Percentiles rank a stretch among this genome's conserved stretches.
These are phyloP conservation scores for Mycosarcoma mackinlayi DNA, from an alignment of 1,284 basidiomycete genomes.

Conservation along the genomic window DNA sequence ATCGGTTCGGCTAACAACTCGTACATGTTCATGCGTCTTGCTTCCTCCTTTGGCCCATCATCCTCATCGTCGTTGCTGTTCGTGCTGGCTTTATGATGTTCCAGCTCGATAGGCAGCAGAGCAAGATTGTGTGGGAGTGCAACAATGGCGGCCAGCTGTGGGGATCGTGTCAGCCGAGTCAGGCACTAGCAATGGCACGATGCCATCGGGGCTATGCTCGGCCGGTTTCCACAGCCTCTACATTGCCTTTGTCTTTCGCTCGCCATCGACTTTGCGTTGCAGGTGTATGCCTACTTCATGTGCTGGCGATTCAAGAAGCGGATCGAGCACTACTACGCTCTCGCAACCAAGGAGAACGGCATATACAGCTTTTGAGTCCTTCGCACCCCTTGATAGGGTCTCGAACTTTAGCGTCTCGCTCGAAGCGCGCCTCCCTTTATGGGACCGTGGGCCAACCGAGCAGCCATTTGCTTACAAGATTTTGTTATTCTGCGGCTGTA, in stretches of 20 bases:
- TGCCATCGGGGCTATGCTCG: conserved; percentile 76
- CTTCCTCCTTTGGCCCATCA: conserved; percentile 79
- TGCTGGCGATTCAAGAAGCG: conserved; percentile 64
- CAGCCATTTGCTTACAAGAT: background rate
- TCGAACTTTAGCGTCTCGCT: background rate
- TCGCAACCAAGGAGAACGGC: conserved; percentile 44
- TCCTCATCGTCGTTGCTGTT: conserved; percentile 76
- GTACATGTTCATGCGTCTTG: conserved; percentile 78
- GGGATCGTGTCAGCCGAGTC: conserved; percentile 72
- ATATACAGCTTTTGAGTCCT: conserved; percentile 44
- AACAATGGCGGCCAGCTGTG: conserved; percentile 78
- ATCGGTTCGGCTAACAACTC: conserved; percentile 78
- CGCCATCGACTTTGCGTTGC: conserved; percentile 77
- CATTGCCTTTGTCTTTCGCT: conserved; percentile 76
- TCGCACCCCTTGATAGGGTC: background rate
- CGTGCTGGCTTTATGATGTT: conserved; percentile 78
- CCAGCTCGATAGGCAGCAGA: conserved; percentile 60
- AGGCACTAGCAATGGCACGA: conserved; percentile 67
- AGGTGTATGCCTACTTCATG: conserved; percentile 72
- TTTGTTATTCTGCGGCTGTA: no score
- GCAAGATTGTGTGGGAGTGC: conserved; percentile 79
- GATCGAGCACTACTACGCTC: conserved; percentile 62
- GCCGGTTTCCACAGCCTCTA: conserved; percentile 76
- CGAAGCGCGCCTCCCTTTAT: background rate
- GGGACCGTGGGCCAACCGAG: conserved; percentile 2